Evolutionary conservation across 2,329 filamentous ascomycete species (phyloP).

Genomic region (Fusarium tjaetaba): DNA sequence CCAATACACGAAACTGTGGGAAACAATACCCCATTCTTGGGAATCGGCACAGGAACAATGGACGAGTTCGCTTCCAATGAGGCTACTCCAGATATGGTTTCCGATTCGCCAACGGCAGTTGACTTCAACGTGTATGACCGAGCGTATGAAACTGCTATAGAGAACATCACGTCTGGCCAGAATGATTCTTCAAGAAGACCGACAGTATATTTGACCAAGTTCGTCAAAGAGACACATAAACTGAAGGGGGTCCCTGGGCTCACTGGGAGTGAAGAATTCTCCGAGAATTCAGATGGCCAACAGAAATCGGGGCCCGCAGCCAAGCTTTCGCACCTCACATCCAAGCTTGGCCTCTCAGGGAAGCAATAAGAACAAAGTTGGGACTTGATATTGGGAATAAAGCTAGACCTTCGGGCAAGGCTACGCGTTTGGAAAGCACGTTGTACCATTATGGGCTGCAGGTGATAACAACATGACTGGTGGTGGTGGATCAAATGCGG

Average conservation of each 20-base stretch:
- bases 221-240: slow-evolving; percentile 57
- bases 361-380: not conserved
- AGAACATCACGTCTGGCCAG: slow-evolving; percentile 67
- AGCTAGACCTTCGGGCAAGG: not conserved
- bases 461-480: not conserved
- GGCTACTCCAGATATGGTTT: slow-evolving; percentile 65
- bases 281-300: slow-evolving; percentile 6
- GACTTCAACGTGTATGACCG: slow-evolving; percentile 90
- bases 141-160: slow-evolving; percentile 81
- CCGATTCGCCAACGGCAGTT: slow-evolving; percentile 84
- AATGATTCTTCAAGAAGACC: slow-evolving; percentile 52
- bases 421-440: not conserved
- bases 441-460: slow-evolving; percentile 6
- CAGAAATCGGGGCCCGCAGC: slow-evolving; percentile 18
- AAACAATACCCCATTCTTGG: slow-evolving; percentile 73
- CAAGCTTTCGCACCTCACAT: slow-evolving; percentile 37
- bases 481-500: not conserved
- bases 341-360: slow-evolving; percentile 35
- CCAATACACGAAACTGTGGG: slow-evolving; percentile 69
- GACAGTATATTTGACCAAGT: slow-evolving; percentile 60
- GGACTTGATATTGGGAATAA: not conserved
- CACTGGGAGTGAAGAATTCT: slow-evolving; percentile 43
- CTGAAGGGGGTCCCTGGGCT: slow-evolving; percentile 49
- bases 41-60: slow-evolving; percentile 75
- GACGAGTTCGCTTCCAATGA: slow-evolving; percentile 57